These are phyloP conservation scores for Bidens hawaiensis DNA, from an alignment of 140 eudicot species.

Conservation along the genomic window DNA sequence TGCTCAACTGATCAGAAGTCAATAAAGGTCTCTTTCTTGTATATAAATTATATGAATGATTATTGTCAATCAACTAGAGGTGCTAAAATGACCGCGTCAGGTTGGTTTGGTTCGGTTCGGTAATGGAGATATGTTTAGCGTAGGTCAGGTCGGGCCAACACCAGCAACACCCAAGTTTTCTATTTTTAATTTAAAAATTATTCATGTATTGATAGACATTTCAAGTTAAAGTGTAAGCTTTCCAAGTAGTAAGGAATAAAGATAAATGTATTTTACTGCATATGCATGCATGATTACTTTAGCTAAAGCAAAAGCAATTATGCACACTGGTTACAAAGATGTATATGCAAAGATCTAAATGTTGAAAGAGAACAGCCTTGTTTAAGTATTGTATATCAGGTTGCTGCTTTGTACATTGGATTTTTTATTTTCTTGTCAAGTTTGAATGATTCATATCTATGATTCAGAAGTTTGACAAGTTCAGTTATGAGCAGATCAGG, in stretches of 20 bases:
- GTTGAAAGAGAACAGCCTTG: not conserved
- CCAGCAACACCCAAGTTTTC: not conserved
- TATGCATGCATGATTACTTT: constrained; percentile 18
- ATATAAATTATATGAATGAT: not conserved
- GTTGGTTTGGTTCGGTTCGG: too few species aligned
- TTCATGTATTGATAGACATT: constrained; percentile 1
- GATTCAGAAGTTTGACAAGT: not conserved
- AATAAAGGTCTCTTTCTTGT: not conserved
- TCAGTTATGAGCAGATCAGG: not conserved
- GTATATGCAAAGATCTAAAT: constrained; percentile 12
- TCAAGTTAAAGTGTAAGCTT: constrained; percentile 23
- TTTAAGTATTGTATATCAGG: too few species aligned
- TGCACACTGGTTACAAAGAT: constrained; percentile 9
- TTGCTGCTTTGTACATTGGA: too few species aligned
- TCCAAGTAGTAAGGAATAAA: constrained; percentile 31
- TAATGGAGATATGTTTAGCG: not conserved
- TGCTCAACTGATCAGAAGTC: not conserved
- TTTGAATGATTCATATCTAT: not conserved
- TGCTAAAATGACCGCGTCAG: not conserved
- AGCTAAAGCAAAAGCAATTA: constrained; percentile 23
- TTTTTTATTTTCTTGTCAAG: not conserved
- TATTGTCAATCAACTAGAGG: not conserved
- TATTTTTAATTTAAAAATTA: not conserved
- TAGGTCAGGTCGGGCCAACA: not conserved
- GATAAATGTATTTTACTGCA: constrained; percentile 21